Conservation (phyloP, 192 early-diverging fungal species). For the Coemansia sp. region DNA sequence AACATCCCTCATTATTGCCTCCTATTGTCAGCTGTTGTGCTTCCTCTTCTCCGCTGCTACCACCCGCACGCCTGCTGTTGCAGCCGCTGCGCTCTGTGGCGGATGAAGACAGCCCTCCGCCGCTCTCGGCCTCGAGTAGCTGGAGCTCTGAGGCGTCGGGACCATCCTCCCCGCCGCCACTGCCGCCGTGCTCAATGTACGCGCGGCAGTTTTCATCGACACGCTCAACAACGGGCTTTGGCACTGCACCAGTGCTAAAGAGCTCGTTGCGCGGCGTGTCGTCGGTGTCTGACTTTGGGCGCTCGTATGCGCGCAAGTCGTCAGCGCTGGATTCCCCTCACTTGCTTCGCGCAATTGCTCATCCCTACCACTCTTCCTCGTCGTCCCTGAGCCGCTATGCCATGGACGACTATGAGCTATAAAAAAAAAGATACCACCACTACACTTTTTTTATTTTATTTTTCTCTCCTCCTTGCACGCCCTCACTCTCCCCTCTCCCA, state of each 20-base stretch:
- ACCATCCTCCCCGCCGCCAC: slow-evolving; percentile 7
- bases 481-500: background rate
- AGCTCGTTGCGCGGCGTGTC: slow-evolving; percentile 12
- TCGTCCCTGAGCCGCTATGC: slow-evolving; percentile 35
- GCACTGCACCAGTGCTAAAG: slow-evolving; percentile 9
- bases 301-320: slow-evolving; percentile 32
- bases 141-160: slow-evolving; percentile 38
- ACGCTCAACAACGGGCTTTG: slow-evolving; percentile 33
- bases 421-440: background rate
- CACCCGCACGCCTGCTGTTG: slow-evolving; percentile 7
- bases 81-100: slow-evolving; percentile 11
- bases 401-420: slow-evolving; percentile 43
- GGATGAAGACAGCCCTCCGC: slow-evolving; percentile 23
- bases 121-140: slow-evolving; percentile 38
- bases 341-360: slow-evolving; percentile 30
- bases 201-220: slow-evolving; percentile 48
- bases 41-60: slow-evolving; percentile 3
- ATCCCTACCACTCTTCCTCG: slow-evolving; percentile 28
- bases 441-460: background rate
- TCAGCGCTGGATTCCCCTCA: slow-evolving; percentile 21
- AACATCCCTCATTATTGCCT: slow-evolving; percentile 4
- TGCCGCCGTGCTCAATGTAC: slow-evolving; percentile 18
- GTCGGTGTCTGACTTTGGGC: slow-evolving; percentile 10
- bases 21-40: background rate
- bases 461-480: background rate